Evolutionary conservation across 2,329 filamentous ascomycete species (phyloP), one percentile per base, ranked within the genome.

Genomic region (Stagonosporopsis vannaccii): DNA sequence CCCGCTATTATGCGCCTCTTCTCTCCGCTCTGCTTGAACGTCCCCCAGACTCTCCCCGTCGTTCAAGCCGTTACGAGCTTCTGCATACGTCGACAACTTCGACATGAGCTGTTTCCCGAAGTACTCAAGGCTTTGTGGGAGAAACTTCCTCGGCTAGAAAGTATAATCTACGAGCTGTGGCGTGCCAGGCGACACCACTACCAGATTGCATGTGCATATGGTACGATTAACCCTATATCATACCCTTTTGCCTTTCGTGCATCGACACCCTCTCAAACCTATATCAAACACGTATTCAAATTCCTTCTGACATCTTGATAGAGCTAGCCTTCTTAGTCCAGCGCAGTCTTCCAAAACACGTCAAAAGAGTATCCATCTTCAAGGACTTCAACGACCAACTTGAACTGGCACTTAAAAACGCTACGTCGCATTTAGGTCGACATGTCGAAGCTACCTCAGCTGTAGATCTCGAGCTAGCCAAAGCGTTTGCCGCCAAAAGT

Each of bases 331-430:
- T 22, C 36, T 60, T 61, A 59, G 36, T 63, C 49, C 45, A 61
- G 48, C 5, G 36, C 43, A 58, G 52, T 59, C 43, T 63, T 61
- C 61, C 56, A 60, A 60, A 61, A 58, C 50, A 58, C 50, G 59
- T 62, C 50, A 63, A 58, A 61, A 60, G 50, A 63, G 46, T 63
- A 58, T 61, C 61, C 51, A 59, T 61, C 59, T 63, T 63, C 53
- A 61, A 60, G 56, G 59, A 61, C 56, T 63, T 54, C 56, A 61
- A 62, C 49, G 53, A 51, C 52, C 59, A 63, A 58, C 61, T 62
- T 60, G 46, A 49, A 61, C 43, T 57, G 53, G 52, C 53, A 59
- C 51, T 61, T 46, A 55, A 59, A 43, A 61, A 63, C 56, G 42
- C 49, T 52, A 59, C 44, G 49, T 53, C 60, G 53, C 44, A 56